phyloP scores from a whole-genome alignment of 2,329 filamentous ascomycete species.

The Helotiales sp. region DNA sequence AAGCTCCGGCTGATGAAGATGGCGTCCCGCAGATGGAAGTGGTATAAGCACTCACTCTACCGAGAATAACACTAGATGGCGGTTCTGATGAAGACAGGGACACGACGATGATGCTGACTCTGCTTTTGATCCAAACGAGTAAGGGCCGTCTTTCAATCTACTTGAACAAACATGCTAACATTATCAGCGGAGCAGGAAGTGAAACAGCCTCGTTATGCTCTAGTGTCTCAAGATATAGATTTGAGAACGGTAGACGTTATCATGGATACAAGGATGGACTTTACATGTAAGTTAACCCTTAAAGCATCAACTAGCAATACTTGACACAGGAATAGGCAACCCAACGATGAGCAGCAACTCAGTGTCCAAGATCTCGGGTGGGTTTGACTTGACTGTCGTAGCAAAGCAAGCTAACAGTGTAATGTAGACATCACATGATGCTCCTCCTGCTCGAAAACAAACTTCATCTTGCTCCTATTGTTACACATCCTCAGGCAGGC shows the following conservation, averaged over 20 bases:
- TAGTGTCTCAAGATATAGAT: constrained; percentile 29
- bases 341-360: constrained; percentile 33
- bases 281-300: constrained; percentile 24
- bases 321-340: constrained; percentile 21
- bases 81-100: background rate
- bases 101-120: background rate
- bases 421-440: constrained; percentile 29
- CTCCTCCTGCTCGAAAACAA: constrained; percentile 25
- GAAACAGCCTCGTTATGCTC: constrained; percentile 37
- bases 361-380: constrained; percentile 1
- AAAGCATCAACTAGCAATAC: background rate
- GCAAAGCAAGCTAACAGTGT: background rate
- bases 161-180: background rate
- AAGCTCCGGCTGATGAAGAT: background rate
- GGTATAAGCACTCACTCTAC: background rate
- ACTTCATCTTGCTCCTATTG: constrained; percentile 32
- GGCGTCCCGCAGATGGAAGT: background rate
- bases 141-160: background rate
- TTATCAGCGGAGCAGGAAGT: background rate
- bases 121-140: constrained; percentile 4
- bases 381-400: background rate
- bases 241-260: constrained; percentile 50
- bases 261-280: constrained; percentile 46
- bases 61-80: background rate
- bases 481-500: constrained; percentile 26